phyloP scores from a whole-genome alignment of 1,284 basidiomycete species.

The Ustilago lituana region DNA sequence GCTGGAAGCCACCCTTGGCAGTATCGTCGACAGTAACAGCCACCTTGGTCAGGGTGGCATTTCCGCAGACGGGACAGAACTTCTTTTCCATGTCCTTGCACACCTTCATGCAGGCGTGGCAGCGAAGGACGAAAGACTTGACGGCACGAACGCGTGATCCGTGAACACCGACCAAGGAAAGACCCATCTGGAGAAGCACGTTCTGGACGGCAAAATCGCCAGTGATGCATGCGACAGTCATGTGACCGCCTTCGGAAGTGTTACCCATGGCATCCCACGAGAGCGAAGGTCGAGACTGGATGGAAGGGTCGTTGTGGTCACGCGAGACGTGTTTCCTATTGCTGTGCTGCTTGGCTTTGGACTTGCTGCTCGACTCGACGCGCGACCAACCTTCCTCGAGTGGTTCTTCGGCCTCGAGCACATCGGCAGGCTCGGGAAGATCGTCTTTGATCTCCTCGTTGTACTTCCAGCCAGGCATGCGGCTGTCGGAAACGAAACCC shows the following conservation, averaged over 20 bases:
- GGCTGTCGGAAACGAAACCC: conserved; percentile 70
- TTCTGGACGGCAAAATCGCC: conserved; percentile 99
- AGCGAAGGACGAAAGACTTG: conserved; percentile 94
- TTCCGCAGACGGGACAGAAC: conserved; percentile 98
- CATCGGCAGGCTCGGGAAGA: conserved; percentile 21
- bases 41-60: conserved; percentile 86
- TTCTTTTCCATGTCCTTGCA: conserved; percentile 95
- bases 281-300: conserved; percentile 39
- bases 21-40: conserved; percentile 76
- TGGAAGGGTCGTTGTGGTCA: conserved; percentile 66
- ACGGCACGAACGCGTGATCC: conserved; percentile 90
- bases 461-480: conserved; percentile 46
- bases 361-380: conserved; percentile 34
- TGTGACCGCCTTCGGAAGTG: conserved; percentile 72
- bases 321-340: conserved; percentile 69
- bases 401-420: conserved; percentile 33
- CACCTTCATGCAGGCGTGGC: conserved; percentile 98
- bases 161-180: conserved; percentile 88
- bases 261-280: conserved; percentile 37
- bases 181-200: conserved; percentile 91
- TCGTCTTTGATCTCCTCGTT: conserved; percentile 25
- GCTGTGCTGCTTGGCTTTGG: conserved; percentile 14
- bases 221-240: conserved; percentile 74
- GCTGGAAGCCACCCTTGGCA: conserved; percentile 48
- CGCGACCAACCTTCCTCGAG: conserved; percentile 46